Base-by-base conservation (phyloP, 805 yeast genomes). In the Nakazawaea sp. region DNA sequence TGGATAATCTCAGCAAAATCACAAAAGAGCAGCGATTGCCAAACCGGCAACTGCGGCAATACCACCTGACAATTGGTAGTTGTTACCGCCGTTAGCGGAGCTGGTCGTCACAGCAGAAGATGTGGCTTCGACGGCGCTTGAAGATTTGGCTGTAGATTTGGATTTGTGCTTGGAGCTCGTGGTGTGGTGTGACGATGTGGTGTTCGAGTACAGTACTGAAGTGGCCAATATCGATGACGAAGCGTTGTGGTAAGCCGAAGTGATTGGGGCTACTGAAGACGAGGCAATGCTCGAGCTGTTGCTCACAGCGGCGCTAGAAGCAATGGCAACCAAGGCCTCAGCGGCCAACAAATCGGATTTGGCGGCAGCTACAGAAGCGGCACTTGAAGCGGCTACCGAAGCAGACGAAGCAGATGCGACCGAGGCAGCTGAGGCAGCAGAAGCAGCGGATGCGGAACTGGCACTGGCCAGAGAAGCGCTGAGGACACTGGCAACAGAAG, bases 241-340 rank as follows among this genome's bases (percentile, higher is more conserved):
- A 8, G 44, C 30, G 38, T 36, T 20, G 24, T 45, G 32, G 30
- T 31, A 33, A 40, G 32, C 26, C 18, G 30, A 26, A 28, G 37
- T 33, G 24, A 7, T 21, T 21, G 24, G 24, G 24, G 24, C 10
- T 21, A 21, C 24, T n/a, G n/a, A n/a, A n/a, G n/a, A n/a, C n/a
- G n/a, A n/a, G n/a, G n/a, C n/a, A n/a, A n/a, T n/a, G 24, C 24
- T 21, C 36, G 42, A 40, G 38, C 47, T 42, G 52, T 41, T 45
- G 41, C 43, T 39, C 45, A 33, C 35, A 13, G 58, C 45, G 10
- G 55, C 27, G 24, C 56, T 61, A 13, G 67, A 59, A 32, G 73
- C 68, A 36, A 66, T 55, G 18, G 72, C 69, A 20, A 61, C 44
- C 33, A 63, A 48, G 38, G 66, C 69, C 40, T 53, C 50, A 33